Base-by-base conservation (phyloP, 2,329 filamentous ascomycete genomes). In the Ilyonectria robusta region DNA sequence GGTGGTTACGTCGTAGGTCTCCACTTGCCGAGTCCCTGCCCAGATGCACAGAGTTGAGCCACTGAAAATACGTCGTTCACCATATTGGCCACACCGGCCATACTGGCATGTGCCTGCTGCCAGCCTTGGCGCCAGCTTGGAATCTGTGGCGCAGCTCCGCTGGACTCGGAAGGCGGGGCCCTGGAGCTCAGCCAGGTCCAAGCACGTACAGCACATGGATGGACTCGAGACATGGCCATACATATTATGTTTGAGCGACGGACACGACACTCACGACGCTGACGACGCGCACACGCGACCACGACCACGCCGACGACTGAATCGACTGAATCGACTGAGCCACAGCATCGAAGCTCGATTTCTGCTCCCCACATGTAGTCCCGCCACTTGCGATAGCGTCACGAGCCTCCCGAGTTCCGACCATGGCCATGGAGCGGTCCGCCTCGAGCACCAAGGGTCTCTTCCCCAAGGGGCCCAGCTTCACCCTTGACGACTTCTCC, bases 401-500 rank as follows among this genome's bases (percentile, higher is more conserved):
- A 66, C 69, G 67, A 69, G 59, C 67, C 64, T 69, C 57, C 59
- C 71, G 61, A 80, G 62, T 70, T 66, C 57, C 73, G 61, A 79
- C 72, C 76, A 84, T 84, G 82, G 82, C 72, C 76, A 84, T 84
- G 82, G 82, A 84, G 73, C 80, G 82, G 73, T 78, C 82, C 71
- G 80, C 78, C 75, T 80, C 79, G 68, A 85, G 85, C 67, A 86
- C 89, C 74, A 88, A 91, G 82, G 86, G 90, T 72, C 87, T 95
- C 78, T 95, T 93, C 78, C 92, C 92, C 64, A 90, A 90, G 80
- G 93, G 92, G 44, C 93, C 94, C 67, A 92, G 88, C 80, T 98
- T 98, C 84, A 94, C 91, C 10, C 87, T 98, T 68, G 94, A 97
- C 50, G 94, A 95, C 83, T 94, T 95, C 81, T 93, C 93, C 64